These are phyloP conservation scores for Panaeolus papilionaceus DNA, from an alignment of 768 basidiomycete species.

Conservation along the genomic window DNA sequence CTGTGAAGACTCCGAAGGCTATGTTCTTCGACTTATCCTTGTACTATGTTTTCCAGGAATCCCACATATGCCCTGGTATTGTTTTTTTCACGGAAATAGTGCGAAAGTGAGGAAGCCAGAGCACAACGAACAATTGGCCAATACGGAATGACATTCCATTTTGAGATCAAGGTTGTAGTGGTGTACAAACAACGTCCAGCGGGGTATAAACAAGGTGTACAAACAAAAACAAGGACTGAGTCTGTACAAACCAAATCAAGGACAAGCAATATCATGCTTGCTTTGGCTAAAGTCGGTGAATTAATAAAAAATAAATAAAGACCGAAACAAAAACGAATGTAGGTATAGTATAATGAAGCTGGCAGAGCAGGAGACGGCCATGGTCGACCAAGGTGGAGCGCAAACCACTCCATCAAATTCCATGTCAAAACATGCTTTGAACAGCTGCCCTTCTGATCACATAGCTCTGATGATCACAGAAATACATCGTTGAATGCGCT, in stretches of 20 bases:
- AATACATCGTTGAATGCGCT: not conserved
- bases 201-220: not conserved
- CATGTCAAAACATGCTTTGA: not conserved
- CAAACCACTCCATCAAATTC: not conserved
- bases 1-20: not conserved
- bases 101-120: not conserved
- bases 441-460: not conserved
- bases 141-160: slow-evolving; percentile 8
- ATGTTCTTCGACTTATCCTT: slow-evolving; percentile 3
- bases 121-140: not conserved
- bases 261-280: not conserved
- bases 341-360: not conserved
- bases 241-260: not conserved
- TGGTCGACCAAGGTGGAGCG: no score
- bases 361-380: no score
- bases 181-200: slow-evolving; percentile 1
- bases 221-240: not conserved
- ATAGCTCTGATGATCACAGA: not conserved
- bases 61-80: not conserved
- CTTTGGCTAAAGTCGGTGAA: not conserved
- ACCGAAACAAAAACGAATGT: not conserved
- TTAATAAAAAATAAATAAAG: not conserved
- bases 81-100: slow-evolving; percentile 2
- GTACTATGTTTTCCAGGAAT: not conserved
- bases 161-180: not conserved